Evolutionary conservation across 371 early-diverging fungal species (phyloP), one percentile per base, ranked within the genome.

Genomic region (Mortierella sp.): DNA sequence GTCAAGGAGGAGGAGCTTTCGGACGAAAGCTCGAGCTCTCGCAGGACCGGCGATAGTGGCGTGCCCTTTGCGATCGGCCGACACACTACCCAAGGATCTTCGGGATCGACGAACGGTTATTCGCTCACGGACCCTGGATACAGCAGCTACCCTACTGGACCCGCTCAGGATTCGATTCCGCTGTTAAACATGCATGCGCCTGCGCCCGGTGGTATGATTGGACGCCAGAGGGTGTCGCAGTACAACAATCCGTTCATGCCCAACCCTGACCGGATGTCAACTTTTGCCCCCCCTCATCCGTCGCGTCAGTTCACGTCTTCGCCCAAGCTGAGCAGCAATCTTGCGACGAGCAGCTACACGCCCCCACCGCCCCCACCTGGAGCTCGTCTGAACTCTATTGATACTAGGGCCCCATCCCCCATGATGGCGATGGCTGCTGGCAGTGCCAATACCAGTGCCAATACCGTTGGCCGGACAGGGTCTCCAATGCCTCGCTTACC

Each of bases 181-280:
- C 48, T 78, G 70, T 37, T 82, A 69, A 82, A 77, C 58, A 82
- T 78, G 83, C 83, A 82, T 58, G 58, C 66, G 2, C 82, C 82
- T 0, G 64, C 82, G 1, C 82, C 82, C 31, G 82, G 82, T 26
- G 82, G 82, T 53, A 81, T 74, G 7, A 82, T 82, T 65, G 76
- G 76, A 67, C 83, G 83, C 16, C 83, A 83, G 41, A 68, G 83
- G 19, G 73, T 72, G 4, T 83, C 83, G 22, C 79, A 78, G 40
- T 83, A 70, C 43, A 58, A 64, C 74, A 66, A 19, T 70, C 72
- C 37, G 53, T 58, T 29, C 58, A 48, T 65, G 69, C 68, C 61
- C 10, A 52, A 24, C 44, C 45, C 63, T 11, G 75, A 78, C 50
- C 83, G 83, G 22, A 66, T 75, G 73, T 75, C 83, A n/a, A 40